phyloP scores from a whole-genome alignment of 2,329 filamentous ascomycete genomes.

The Davidsoniella virescens region DNA sequence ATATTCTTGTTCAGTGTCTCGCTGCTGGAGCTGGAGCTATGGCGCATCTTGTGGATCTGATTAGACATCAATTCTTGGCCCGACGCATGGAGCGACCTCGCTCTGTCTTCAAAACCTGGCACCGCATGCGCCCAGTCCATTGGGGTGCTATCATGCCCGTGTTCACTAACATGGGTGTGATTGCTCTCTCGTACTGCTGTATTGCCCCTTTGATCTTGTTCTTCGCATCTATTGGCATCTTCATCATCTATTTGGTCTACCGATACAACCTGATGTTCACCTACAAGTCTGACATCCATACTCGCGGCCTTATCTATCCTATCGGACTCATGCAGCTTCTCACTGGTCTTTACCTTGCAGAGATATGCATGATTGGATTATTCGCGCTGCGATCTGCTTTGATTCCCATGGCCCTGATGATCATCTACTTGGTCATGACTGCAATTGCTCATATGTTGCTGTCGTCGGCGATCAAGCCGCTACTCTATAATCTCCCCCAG shows the following conservation, averaged over 20 bases:
- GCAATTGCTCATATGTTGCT: slow-evolving; percentile 60
- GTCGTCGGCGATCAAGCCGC: slow-evolving; percentile 55
- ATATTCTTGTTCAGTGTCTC: slow-evolving; percentile 85
- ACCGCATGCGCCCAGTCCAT: slow-evolving; percentile 52
- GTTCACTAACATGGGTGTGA: slow-evolving; percentile 66
- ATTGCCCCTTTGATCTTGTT: slow-evolving; percentile 74
- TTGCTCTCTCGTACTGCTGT: slow-evolving; percentile 69
- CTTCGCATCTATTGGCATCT: slow-evolving; percentile 65
- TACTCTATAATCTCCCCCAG: slow-evolving; percentile 65
- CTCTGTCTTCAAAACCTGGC: slow-evolving; percentile 65
- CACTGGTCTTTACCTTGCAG: slow-evolving; percentile 66
- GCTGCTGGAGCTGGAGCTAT: slow-evolving; percentile 60
- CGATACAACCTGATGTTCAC: slow-evolving; percentile 86
- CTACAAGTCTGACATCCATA: slow-evolving; percentile 66
- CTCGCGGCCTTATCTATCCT: slow-evolving; percentile 73
- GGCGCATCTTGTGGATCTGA: slow-evolving; percentile 52
- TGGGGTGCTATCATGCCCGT: slow-evolving; percentile 76
- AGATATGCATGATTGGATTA: slow-evolving; percentile 70
- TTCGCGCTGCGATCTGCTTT: slow-evolving; percentile 54
- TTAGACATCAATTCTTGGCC: slow-evolving; percentile 41
- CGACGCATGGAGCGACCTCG: slow-evolving; percentile 64
- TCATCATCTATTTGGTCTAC: slow-evolving; percentile 72
- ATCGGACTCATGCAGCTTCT: slow-evolving; percentile 77
- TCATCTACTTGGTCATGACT: slow-evolving; percentile 60
- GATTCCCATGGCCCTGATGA: slow-evolving; percentile 59